Evolutionary conservation across 164 flowering plant species (phyloP).

Genomic region (Magnolia sinica): DNA sequence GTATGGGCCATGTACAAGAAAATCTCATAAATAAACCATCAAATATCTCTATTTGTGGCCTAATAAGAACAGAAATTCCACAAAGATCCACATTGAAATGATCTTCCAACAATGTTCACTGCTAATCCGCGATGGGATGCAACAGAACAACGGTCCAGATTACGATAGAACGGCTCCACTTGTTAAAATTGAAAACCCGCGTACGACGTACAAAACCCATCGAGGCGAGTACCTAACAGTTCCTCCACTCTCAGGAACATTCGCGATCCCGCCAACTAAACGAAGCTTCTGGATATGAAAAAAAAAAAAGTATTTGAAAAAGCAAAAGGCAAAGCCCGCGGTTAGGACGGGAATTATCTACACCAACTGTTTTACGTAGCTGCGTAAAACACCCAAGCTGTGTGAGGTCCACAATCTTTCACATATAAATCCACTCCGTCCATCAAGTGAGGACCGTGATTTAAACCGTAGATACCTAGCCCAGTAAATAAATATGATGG

Average conservation of each 20-base stretch:
- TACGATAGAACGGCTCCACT: background rate
- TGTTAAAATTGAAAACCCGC: too few relatives aligned
- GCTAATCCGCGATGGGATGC: background rate
- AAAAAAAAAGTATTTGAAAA: background rate
- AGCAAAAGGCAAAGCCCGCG: background rate
- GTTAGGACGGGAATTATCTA: background rate
- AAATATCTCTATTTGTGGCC: too few relatives aligned
- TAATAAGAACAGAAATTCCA: too few relatives aligned
- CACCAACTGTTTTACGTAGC: background rate
- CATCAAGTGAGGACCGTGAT: too few relatives aligned
- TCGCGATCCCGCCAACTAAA: background rate
- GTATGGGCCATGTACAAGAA: background rate
- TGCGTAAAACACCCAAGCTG: background rate
- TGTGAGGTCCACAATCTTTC: background rate
- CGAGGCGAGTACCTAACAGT: background rate
- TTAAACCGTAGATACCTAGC: too few relatives aligned
- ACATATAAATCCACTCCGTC: too few relatives aligned
- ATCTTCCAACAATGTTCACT: background rate
- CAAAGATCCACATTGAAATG: background rate
- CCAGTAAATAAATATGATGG: too few relatives aligned
- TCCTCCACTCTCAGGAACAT: background rate
- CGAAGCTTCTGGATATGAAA: constrained; percentile 10
- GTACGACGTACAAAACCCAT: too few relatives aligned
- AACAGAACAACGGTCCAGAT: background rate
- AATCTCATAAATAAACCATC: too few relatives aligned